A percentile compares a stretch with the other conserved stretches of the same genome.
phyloP scores from a whole-genome alignment of 164 flowering plant species.

The Berberis vulgaris region DNA sequence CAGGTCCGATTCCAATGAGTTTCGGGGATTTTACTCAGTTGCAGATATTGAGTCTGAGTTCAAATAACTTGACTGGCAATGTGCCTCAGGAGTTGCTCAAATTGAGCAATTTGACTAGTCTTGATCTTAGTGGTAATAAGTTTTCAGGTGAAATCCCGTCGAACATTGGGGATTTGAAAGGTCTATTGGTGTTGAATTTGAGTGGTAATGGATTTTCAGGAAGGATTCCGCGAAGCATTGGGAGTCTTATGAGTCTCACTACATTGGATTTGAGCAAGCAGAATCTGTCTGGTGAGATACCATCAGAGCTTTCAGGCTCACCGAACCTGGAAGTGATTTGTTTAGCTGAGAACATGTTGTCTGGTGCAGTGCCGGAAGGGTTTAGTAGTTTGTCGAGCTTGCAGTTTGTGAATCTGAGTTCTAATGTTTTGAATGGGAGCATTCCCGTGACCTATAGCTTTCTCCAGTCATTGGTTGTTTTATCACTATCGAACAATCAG shows the following conservation, averaged over 20 bases:
- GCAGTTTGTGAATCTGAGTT: conserved; percentile 39
- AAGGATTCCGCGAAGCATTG: conserved; percentile 39
- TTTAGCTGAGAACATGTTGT: conserved; percentile 41
- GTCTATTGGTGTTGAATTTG: conserved; percentile 40
- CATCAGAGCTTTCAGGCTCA: conserved; percentile 60
- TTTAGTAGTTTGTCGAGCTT: conserved; percentile 56
- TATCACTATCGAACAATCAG: conserved; percentile 43
- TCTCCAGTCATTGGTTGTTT: conserved; percentile 32
- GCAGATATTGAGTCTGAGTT: conserved; percentile 39
- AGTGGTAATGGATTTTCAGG: conserved; percentile 56
- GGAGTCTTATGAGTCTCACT: conserved; percentile 36
- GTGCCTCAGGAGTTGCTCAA: conserved; percentile 38
- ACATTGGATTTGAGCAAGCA: conserved; percentile 61
- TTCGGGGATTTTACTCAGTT: conserved; percentile 27
- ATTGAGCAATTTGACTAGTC: conserved; percentile 35
- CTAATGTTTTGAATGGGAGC: conserved; percentile 41
- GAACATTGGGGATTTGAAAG: conserved; percentile 32
- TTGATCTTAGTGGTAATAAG: conserved; percentile 44
- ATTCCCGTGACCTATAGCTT: conserved; percentile 55
- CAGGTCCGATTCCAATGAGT: conserved; percentile 41
- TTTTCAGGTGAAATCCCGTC: conserved; percentile 36
- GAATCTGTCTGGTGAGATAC: conserved; percentile 49
- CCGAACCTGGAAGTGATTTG: conserved; percentile 51
- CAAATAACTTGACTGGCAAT: conserved; percentile 38
- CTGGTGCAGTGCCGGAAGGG: conserved; percentile 62